Evolutionary conservation across 83 land plant genomes (phyloP), one percentile per base, ranked within the genome.

Genomic region (Picea mariana): DNA sequence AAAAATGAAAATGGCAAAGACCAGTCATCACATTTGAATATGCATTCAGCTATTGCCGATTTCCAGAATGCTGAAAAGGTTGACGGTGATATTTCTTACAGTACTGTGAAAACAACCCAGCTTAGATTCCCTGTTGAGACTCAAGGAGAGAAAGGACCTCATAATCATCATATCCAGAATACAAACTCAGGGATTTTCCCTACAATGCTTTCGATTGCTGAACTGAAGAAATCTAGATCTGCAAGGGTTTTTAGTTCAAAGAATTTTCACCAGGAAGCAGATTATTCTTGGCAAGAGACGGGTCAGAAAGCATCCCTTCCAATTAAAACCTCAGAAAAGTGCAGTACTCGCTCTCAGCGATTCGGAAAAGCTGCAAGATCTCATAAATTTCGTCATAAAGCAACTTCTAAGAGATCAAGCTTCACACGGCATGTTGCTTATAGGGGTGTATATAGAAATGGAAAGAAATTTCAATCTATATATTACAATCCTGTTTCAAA

Each of bases 401-500:
- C 52, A 49, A 55, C 76, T 42, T 20, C 55, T 42, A 72, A 72
- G 52, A 72, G 24, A 38, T 72, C 55, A 42, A 49, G 76, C 55
- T 72, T 72, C 76, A 72, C 76, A 72, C 42, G 52, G 26, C 13
- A 72, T 23, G 44, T 72, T 40, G 31, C 23, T 84, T 73, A 84
- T 69, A 79, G 75, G 58, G 89, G 89, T 38, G 89, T 87, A 18
- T 85, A 85, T 60, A 79, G 75, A 26, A 85, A 82, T 73, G 84
- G 89, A 23, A 81, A 78, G 40, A 87, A 87, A 61, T 87, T 85
- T 55, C 89, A 87, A 81, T 82, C 89, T 5, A 80, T 85, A 17
- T 85, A 79, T 44, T 87, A 87, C 68, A 85, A 87, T 67, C 87
- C 85, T 17, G 82, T 58, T 18, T 79, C 87, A 20, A 87, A 87